Evolutionary conservation across 352 stramenopile genomes (phyloP), one percentile per base, ranked within the genome.

Genomic region (Peronospora tabacina): DNA sequence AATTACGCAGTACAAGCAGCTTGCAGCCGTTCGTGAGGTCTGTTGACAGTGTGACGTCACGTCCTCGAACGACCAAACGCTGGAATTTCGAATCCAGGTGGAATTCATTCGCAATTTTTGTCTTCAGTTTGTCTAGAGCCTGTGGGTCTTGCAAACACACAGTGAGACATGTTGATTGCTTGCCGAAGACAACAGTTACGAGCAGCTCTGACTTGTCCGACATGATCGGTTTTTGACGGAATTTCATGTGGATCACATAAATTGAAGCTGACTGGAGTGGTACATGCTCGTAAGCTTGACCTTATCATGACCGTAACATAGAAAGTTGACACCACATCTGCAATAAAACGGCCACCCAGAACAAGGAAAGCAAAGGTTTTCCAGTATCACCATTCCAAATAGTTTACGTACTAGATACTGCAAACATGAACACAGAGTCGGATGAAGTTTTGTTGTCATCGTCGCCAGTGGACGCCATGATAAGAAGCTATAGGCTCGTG

Each of bases 41-140:
- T 43, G 58, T 24, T 12, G 53, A 30, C n/a, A 40, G 54, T 26
- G 52, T 52, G 15, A 87, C 55, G 39, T 75, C 59, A 35, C 67
- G 65, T n/a, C 75, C 75, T 24, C 63, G 70, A 15, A 71, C 65
- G 19, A 87, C 39, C 11, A 87, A 65, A 17, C 75, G 75, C 55
- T 87, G 75, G 39, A 77, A 68, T 35, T 66, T 55, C 0, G 57
- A 33, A 2, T 53, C 63, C 13, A 87, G 45, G 12, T 70, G 58
- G 29, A 72, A 81, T 42, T 30, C 50, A 13, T 9, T 20, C 9
- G 35, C 56, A 0, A 87, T 52, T 17, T 67, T 15, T 0, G 29
- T 20, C 38, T 79, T 64, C 7, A 87, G 51, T 1, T 43, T 20
- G 12, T 53, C 37, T 3, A 87, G 12, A n/a, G 55, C 55, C 35